Base-by-base conservation (phyloP, 169 alveolate species). In the Eimeria acervulina region DNA sequence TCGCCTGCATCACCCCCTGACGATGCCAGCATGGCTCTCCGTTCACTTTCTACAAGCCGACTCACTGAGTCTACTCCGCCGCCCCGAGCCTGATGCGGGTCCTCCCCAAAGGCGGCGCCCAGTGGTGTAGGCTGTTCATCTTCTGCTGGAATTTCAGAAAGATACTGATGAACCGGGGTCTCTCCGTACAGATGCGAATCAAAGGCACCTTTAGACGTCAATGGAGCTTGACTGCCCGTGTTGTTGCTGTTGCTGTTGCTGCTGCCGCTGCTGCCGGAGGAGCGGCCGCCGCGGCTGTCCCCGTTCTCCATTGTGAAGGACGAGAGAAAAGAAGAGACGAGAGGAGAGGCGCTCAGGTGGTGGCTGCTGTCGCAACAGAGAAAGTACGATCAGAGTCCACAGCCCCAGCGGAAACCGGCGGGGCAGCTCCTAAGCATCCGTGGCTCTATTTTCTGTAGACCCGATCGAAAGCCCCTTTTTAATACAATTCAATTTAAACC, bases 111-210 rank as follows among this genome's bases (percentile, higher is more conserved):
- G 10, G 31, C 90, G 23, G 40, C 92, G 21, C 91, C 91, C 63
- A 59, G 55, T 19, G 89, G 93, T 72, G 85, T 68, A 5, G 95
- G 87, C 85, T 66, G 95, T 70, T 88, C 87, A 63, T 88, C 87
- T 51, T 93, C 96, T 66, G 96, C 96, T 7, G 90, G 93, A 66
- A 93, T 93, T 70, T 93, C 96, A 10, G 96, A 52, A 15, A 93
- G 87, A 68, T 93, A 93, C 26, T 93, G 96, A 44, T 87, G 93
- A 51, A 88, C 96, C 7, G 96, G 96, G 23, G 96, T 93, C 28
- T 93, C 96, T 40, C 96, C 96, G 88, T 93, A 93, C 17, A 93
- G 84, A 21, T 93, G 96, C 31, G 96, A n/a, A 33, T 93, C 96
- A 61, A 81, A 93, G 63, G 96, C 96, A 13, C 93, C 93, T 38